A percentile compares a stretch with the other conserved stretches of the same genome.
These are phyloP conservation scores for Salvia miltiorrhiza DNA, from an alignment of 257 asterid genomes.

Conservation along the genomic window DNA sequence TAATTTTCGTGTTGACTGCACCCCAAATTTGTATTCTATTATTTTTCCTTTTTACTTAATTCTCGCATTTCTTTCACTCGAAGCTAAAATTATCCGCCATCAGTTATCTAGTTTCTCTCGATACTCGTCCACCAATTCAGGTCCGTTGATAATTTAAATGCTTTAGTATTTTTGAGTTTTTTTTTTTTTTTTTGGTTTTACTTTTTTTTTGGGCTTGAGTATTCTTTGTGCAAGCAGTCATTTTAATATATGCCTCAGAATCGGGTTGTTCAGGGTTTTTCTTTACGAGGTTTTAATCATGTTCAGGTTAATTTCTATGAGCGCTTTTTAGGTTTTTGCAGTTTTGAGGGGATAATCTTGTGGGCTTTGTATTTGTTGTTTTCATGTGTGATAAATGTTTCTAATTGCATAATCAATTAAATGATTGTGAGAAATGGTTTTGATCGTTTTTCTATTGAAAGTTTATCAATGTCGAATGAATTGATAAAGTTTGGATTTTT, in stretches of 20 bases:
- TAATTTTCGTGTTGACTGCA: conserved; percentile 19
- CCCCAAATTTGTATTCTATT: conserved; percentile 12
- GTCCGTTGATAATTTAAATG: conserved; percentile 30
- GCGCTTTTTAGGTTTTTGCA: conserved; percentile 14
- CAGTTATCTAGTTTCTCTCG: conserved; percentile 31
- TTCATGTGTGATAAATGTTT: background rate
- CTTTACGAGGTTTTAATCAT: conserved; percentile 33
- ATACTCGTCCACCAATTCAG: conserved; percentile 41
- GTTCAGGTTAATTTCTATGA: conserved; percentile 45
- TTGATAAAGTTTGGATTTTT: background rate
- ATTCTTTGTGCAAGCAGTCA: background rate
- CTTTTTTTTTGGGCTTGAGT: background rate
- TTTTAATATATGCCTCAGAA: conserved; percentile 15
- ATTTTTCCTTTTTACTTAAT: conserved; percentile 29
- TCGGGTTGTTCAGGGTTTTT: conserved; percentile 44
- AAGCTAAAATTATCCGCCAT: conserved; percentile 29
- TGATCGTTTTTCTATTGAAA: background rate
- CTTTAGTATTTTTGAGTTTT: background rate
- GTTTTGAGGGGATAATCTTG: background rate
- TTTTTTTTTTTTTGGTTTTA: background rate
- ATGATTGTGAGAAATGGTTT: background rate
- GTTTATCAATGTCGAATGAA: background rate
- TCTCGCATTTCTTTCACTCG: conserved; percentile 36
- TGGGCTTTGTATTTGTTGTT: conserved; percentile 6
- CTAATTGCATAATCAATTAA: background rate